Percentiles rank a stretch among this genome's conserved stretches.
Evolutionary conservation across 2,329 filamentous ascomycete genomes (phyloP).

Genomic region (Monilinia polystroma): DNA sequence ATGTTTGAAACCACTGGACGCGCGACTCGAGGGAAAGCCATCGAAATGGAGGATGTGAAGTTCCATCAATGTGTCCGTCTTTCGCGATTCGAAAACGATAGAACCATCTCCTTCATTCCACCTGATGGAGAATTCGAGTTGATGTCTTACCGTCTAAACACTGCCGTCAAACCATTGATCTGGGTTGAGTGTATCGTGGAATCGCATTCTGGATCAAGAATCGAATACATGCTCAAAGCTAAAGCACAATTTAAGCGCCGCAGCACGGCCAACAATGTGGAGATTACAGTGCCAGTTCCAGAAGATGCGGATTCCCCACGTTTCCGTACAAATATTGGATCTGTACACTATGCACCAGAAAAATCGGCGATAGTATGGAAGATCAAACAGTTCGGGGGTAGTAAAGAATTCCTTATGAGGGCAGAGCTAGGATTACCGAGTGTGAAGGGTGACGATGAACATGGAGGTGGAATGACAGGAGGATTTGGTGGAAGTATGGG

Average conservation of each 20-base stretch:
- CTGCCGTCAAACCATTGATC: slow-evolving; percentile 95
- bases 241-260: slow-evolving; percentile 97
- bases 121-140: slow-evolving; percentile 98
- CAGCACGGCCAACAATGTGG: slow-evolving; percentile 97
- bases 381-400: slow-evolving; percentile 99
- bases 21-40: slow-evolving; percentile 90
- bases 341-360: slow-evolving; percentile 95
- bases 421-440: slow-evolving; percentile 92
- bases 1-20: slow-evolving; percentile 99
- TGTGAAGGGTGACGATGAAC: slow-evolving; percentile 92
- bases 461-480: slow-evolving; percentile 95
- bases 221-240: slow-evolving; percentile 99
- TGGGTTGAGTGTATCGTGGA: slow-evolving; percentile 99
- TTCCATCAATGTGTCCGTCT: slow-evolving; percentile 98
- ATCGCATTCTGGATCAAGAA: slow-evolving; percentile 88
- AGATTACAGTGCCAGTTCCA: slow-evolving; percentile 94
- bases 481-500: slow-evolving; percentile 97
- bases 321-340: slow-evolving; percentile 96
- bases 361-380: slow-evolving; percentile 99
- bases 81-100: slow-evolving; percentile 95
- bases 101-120: slow-evolving; percentile 97
- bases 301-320: slow-evolving; percentile 95
- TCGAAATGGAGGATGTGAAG: slow-evolving; percentile 99
- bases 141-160: slow-evolving; percentile 98
- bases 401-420: slow-evolving; percentile 97